Percentiles rank a stretch among this genome's conserved stretches.
phyloP scores from a whole-genome alignment of 495 filamentous ascomycete genomes.

The Astrocystis sublimbata region DNA sequence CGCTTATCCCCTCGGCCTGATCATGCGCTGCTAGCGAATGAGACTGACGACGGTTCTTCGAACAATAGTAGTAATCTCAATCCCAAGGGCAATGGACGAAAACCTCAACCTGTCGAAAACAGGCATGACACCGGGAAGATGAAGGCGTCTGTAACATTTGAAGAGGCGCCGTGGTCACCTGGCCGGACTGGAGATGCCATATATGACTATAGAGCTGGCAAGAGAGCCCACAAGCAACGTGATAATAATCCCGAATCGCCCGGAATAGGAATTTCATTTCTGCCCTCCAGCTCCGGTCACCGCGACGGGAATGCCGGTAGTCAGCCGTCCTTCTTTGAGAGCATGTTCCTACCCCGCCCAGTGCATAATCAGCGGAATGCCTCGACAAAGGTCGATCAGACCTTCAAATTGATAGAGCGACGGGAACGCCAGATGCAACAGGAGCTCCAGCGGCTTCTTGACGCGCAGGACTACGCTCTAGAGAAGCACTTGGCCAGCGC shows the following conservation, averaged over 20 bases:
- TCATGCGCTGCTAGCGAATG: conserved; percentile 31
- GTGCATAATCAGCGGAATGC: conserved; percentile 19
- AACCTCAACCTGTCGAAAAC: background rate
- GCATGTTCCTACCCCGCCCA: conserved; percentile 27
- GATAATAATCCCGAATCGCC: conserved; percentile 13
- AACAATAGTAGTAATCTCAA: background rate
- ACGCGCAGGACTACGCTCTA: conserved; percentile 80
- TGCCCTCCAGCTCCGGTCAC: conserved; percentile 15
- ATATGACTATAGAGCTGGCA: conserved; percentile 1
- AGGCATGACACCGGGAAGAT: background rate
- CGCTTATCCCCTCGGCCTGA: conserved; percentile 46
- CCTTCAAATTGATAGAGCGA: conserved; percentile 45
- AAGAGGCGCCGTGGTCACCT: conserved; percentile 12
- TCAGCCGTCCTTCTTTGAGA: conserved; percentile 29
- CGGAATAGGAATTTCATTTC: conserved; percentile 29
- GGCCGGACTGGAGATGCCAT: background rate
- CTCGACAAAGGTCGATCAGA: conserved; percentile 24
- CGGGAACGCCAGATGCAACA: conserved; percentile 65
- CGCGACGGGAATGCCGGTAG: conserved; percentile 1
- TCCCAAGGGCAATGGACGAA: background rate
- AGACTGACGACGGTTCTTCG: background rate
- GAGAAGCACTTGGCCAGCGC: conserved; percentile 39
- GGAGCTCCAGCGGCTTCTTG: conserved; percentile 77
- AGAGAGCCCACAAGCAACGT: conserved; percentile 3
- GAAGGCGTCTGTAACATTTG: conserved; percentile 18